These are phyloP conservation scores for Clavispora phyllophila DNA, from an alignment of 805 yeast species.

Conservation along the genomic window DNA sequence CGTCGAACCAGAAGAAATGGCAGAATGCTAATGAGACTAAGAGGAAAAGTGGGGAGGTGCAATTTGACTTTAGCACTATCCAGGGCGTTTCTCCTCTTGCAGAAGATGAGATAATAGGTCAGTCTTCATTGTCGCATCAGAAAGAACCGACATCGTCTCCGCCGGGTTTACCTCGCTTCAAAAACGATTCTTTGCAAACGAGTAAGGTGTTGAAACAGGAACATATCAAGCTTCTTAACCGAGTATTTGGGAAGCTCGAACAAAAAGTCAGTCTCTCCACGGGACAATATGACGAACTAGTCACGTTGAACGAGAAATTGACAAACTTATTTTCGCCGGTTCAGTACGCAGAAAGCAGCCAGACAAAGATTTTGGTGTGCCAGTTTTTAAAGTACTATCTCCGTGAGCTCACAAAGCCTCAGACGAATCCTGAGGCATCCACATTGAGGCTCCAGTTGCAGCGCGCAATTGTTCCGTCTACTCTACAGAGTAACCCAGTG, in stretches of 20 bases:
- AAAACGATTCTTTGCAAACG: conserved; percentile 2
- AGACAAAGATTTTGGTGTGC: conserved; percentile 27
- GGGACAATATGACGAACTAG: conserved; percentile 26
- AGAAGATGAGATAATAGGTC: not conserved
- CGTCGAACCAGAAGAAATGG: conserved; percentile 31
- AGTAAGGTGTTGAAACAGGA: conserved; percentile 14
- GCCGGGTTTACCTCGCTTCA: not conserved
- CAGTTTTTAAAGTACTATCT: conserved; percentile 37
- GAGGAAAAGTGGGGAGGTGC: conserved; percentile 12
- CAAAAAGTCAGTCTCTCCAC: conserved; percentile 26
- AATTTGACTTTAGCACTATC: conserved; percentile 36
- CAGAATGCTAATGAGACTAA: conserved; percentile 6
- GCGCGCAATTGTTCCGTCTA: conserved; percentile 32
- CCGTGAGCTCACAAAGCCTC: conserved; percentile 28
- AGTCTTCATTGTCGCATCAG: not conserved
- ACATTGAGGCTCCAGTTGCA: conserved; percentile 18
- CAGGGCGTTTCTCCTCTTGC: conserved; percentile 2
- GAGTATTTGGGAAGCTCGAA: conserved; percentile 25
- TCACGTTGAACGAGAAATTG: conserved; percentile 15
- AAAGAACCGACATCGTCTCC: not conserved
- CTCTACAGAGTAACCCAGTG: conserved; percentile 5
- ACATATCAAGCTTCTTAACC: conserved; percentile 14
- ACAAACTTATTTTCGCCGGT: conserved; percentile 18
- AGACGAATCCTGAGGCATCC: conserved; percentile 1
- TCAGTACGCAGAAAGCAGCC: conserved; percentile 16